Evolutionary conservation across 306 rosid genomes (phyloP).

Genomic region (Betula pendula): DNA sequence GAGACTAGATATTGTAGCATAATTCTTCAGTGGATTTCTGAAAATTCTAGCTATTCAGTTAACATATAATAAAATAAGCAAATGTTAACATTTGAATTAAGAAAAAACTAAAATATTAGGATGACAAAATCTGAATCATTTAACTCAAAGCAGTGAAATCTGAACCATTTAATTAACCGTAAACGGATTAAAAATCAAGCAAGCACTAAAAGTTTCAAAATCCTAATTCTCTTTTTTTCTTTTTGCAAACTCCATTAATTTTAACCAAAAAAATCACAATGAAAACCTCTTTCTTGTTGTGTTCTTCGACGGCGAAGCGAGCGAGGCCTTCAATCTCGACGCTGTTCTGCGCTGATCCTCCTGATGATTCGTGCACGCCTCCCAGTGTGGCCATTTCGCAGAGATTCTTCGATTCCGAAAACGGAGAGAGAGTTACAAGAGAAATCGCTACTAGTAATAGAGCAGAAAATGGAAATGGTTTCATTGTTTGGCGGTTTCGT

Average conservation of each 20-base stretch:
- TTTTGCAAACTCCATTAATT: background rate
- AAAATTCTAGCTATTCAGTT: too few relatives aligned
- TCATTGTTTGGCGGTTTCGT: background rate
- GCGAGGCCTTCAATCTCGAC: slow-evolving; percentile 59
- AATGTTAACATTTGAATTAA: too few relatives aligned
- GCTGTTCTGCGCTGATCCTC: slow-evolving; percentile 43
- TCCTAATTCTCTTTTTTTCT: background rate
- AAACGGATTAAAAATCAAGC: background rate
- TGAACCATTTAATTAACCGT: too few relatives aligned
- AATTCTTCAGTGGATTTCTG: too few relatives aligned
- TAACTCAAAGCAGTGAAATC: too few relatives aligned
- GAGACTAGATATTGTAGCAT: too few relatives aligned
- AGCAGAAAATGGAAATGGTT: background rate
- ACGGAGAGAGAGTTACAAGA: slow-evolving; percentile 2
- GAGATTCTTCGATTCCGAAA: background rate
- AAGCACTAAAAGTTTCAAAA: background rate
- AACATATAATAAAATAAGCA: too few relatives aligned
- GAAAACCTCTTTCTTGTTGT: slow-evolving; percentile 69
- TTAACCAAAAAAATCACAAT: background rate
- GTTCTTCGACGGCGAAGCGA: slow-evolving; percentile 77
- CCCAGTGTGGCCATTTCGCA: slow-evolving; percentile 49
- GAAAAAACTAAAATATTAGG: background rate
- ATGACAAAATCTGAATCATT: too few relatives aligned
- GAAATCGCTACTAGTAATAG: background rate
- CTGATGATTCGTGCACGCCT: slow-evolving; percentile 48